Percentiles rank a stretch among this genome's conserved stretches.
These are phyloP conservation scores for Pythium aquatile DNA, from an alignment of 352 stramenopile genomes.

Conservation along the genomic window DNA sequence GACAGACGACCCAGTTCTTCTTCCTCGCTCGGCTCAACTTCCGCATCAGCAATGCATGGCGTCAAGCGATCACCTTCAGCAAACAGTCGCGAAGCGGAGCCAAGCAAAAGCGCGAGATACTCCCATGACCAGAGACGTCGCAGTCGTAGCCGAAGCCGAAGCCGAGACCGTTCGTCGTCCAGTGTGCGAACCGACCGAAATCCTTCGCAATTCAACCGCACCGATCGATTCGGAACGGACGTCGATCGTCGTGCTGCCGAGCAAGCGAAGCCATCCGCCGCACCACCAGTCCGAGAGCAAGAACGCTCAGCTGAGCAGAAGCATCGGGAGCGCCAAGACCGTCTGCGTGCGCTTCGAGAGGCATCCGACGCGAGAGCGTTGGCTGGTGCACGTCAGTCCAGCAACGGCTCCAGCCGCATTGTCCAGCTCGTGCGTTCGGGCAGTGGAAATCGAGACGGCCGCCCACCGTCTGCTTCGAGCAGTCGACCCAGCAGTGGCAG, in stretches of 20 bases:
- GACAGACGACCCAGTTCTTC: background rate
- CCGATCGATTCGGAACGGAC: constrained; percentile 1
- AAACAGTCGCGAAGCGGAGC: constrained; percentile 1
- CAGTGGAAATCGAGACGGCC: background rate
- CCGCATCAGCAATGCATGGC: background rate
- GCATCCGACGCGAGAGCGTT: background rate
- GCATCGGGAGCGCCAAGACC: constrained; percentile 26
- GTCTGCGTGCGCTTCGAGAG: constrained; percentile 19
- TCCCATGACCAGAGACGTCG: constrained; percentile 4
- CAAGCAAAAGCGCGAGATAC: constrained; percentile 4
- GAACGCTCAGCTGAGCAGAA: constrained; percentile 25
- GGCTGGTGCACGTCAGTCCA: background rate
- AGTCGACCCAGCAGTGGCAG: background rate
- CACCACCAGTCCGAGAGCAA: background rate
- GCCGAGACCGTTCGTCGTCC: constrained; percentile 12
- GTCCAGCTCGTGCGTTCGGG: constrained; percentile 23
- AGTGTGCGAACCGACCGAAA: background rate
- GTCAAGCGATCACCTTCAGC: constrained; percentile 11
- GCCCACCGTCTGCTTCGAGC: background rate
- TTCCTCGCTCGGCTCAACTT: background rate
- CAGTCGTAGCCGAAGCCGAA: constrained; percentile 11
- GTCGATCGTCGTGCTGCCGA: background rate
- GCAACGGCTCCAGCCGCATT: constrained; percentile 16
- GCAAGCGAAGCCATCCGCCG: background rate
- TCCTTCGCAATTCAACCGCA: background rate